phyloP scores from a whole-genome alignment of 495 filamentous ascomycete species.

The Aspergillus homomorphus region DNA sequence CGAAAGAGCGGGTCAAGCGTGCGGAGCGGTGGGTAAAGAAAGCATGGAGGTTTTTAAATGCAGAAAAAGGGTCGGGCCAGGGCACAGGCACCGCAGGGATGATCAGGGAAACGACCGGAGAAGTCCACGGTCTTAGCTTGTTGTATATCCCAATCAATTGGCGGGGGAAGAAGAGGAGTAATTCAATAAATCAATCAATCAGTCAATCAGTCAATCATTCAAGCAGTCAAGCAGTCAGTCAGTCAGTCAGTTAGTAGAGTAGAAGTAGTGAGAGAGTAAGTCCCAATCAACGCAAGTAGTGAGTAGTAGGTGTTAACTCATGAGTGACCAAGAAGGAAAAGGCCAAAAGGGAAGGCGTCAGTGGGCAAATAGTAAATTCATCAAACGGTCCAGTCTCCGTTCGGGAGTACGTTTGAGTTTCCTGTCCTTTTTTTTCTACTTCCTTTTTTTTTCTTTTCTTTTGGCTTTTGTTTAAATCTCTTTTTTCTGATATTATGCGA shows the following conservation, averaged over 20 bases:
- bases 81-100: constrained; percentile 19
- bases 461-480: constrained; percentile 4
- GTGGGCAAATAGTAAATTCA: not conserved
- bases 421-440: not conserved
- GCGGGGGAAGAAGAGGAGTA: not conserved
- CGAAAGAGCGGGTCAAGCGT: constrained; percentile 16
- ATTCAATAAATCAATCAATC: not conserved
- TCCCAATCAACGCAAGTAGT: not conserved
- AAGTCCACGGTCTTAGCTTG: not conserved
- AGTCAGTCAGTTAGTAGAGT: not conserved
- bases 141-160: not conserved
- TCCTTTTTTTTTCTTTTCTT: constrained; percentile 8
- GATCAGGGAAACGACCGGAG: constrained; percentile 17
- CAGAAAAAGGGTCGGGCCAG: constrained; percentile 26
- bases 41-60: constrained; percentile 28
- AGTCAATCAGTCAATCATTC: not conserved
- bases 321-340: not conserved
- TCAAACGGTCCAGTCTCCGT: not conserved
- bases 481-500: not conserved
- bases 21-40: constrained; percentile 32
- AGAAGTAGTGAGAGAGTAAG: not conserved
- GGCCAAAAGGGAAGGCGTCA: not conserved
- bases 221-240: not conserved
- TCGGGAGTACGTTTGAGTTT: not conserved
- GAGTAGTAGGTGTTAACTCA: not conserved